Evolutionary conservation across 441 rosid species (phyloP).

Genomic region (Corymbia calophylla): DNA sequence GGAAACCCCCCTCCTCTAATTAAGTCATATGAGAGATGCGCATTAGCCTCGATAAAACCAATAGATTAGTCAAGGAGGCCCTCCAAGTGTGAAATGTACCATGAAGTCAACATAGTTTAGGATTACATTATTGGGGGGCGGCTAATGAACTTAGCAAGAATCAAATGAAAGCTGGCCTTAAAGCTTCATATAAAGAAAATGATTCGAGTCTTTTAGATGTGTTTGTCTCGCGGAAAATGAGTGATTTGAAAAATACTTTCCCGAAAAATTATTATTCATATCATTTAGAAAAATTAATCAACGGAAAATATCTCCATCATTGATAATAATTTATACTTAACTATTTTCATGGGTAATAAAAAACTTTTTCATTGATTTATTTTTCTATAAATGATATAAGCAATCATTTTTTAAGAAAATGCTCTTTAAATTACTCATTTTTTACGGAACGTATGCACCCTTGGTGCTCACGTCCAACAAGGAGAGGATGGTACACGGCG

Average conservation of each 20-base stretch:
- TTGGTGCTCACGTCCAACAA: background rate
- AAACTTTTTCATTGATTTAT: no score
- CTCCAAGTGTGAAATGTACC: background rate
- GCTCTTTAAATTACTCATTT: background rate
- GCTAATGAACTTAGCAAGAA: background rate
- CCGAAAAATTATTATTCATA: no score
- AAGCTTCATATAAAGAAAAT: background rate
- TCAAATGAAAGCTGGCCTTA: background rate
- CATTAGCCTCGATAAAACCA: no score
- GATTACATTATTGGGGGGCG: background rate
- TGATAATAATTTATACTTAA: no score
- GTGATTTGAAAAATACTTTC: background rate
- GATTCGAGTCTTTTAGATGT: background rate
- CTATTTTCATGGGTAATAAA: background rate
- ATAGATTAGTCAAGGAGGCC: no score
- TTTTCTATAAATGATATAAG: no score
- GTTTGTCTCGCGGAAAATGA: rapidly evolving
- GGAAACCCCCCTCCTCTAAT: no score
- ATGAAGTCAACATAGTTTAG: background rate
- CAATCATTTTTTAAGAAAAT: rapidly evolving
- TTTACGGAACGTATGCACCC: rapidly evolving
- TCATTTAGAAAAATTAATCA: rapidly evolving
- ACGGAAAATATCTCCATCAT: no score
- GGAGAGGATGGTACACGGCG: background rate
- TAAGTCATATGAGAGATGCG: no score